Evolutionary conservation across 2,329 filamentous ascomycete species (phyloP).

Genomic region (Monosporascus sp.): DNA sequence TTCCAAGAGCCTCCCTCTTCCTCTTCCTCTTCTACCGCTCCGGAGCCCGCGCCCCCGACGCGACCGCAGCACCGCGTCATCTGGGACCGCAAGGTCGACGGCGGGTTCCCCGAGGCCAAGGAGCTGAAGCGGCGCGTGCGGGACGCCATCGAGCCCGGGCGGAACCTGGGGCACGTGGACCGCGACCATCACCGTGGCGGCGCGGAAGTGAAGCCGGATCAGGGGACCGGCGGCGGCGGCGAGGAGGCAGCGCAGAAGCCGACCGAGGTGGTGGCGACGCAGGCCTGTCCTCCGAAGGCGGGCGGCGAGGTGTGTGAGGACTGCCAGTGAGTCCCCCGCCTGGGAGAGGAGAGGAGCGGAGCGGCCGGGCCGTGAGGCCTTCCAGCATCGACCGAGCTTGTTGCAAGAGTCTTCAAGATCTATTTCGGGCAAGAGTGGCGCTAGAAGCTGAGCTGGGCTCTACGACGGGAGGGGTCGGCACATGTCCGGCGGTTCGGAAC

Average conservation of each 20-base stretch:
- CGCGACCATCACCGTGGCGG: conserved; percentile 32
- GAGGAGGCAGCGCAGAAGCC: background rate
- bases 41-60: conserved; percentile 25
- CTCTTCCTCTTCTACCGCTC: conserved; percentile 7
- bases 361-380: no score
- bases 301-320: conserved; percentile 27
- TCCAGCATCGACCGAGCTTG: no score
- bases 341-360: no score
- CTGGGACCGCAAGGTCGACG: conserved; percentile 84
- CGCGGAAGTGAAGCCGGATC: background rate
- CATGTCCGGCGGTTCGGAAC: no score
- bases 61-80: conserved; percentile 47
- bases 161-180: conserved; percentile 79
- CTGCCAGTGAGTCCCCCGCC: conserved; percentile 21
- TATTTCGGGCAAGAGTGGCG: no score
- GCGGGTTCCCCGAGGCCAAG: conserved; percentile 92
- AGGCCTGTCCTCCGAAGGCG: background rate
- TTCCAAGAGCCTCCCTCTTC: conserved; percentile 22
- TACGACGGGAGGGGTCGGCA: no score
- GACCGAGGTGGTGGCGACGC: background rate
- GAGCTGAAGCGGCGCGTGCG: conserved; percentile 80
- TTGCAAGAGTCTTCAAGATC: no score
- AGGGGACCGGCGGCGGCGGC: background rate
- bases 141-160: conserved; percentile 72
- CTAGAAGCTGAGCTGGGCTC: no score